Conservation (phyloP, 2,329 filamentous ascomycete genomes). For the Aspergillus sp. region DNA sequence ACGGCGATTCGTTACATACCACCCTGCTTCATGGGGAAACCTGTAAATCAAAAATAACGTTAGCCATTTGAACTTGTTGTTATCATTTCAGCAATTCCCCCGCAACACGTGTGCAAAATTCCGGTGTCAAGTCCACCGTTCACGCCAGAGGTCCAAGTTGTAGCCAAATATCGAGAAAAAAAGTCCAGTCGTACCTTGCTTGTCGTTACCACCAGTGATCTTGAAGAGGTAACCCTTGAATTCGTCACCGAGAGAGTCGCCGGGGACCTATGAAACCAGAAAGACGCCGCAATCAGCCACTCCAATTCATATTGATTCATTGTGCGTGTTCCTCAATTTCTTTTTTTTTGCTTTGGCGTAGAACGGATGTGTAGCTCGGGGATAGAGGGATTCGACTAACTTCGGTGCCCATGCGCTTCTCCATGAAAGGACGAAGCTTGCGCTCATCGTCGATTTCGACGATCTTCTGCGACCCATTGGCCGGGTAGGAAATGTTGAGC, state of each 20-base stretch:
- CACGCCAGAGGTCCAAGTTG: background rate
- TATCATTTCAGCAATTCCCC: background rate
- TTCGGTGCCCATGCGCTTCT: constrained; percentile 77
- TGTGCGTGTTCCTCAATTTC: background rate
- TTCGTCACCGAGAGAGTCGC: constrained; percentile 95
- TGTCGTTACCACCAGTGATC: constrained; percentile 99
- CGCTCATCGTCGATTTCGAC: constrained; percentile 99
- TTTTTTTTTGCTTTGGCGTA: constrained; percentile 1
- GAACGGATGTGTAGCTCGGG: constrained; percentile 11
- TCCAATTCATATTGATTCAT: constrained; percentile 16
- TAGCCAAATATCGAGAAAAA: background rate
- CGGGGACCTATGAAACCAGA: constrained; percentile 65
- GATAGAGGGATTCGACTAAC: constrained; percentile 35
- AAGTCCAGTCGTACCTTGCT: constrained; percentile 66
- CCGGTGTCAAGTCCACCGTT: background rate
- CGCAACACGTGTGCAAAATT: background rate
- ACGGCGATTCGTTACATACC: constrained; percentile 42
- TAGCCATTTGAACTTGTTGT: constrained; percentile 20
- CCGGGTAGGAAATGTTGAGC: constrained; percentile 83
- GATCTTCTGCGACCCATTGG: constrained; percentile 99
- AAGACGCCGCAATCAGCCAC: constrained; percentile 34
- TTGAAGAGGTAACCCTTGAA: constrained; percentile 99
- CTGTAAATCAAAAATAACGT: constrained; percentile 26
- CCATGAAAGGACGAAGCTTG: constrained; percentile 98
- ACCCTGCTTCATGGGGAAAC: constrained; percentile 99